phyloP scores from a whole-genome alignment of 2,329 filamentous ascomycete species.

The Sclerotinia trifoliorum region DNA sequence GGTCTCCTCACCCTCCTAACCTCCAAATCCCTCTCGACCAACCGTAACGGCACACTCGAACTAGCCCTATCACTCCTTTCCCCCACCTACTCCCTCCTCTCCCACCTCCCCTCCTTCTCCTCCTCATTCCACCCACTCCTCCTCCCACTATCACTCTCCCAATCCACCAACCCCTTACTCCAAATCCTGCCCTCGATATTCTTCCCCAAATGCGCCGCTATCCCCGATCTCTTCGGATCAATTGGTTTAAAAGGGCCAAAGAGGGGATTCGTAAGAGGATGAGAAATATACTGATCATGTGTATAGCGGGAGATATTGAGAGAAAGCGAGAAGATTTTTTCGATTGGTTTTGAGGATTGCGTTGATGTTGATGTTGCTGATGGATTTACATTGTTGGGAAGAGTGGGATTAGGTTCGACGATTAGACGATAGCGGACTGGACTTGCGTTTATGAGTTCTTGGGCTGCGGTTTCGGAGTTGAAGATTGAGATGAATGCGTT shows the following conservation, averaged over 20 bases:
- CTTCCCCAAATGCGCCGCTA: constrained; percentile 30
- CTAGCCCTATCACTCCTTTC: not conserved
- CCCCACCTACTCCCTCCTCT: not conserved
- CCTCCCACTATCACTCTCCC: constrained; percentile 34
- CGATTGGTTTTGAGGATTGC: not conserved
- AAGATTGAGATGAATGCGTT: constrained; percentile 39
- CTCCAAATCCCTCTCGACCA: constrained; percentile 21
- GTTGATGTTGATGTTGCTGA: not conserved
- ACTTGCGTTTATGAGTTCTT: constrained; percentile 29
- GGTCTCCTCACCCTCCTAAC: not conserved
- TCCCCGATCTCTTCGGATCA: constrained; percentile 24
- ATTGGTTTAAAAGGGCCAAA: constrained; percentile 36
- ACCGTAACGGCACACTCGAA: constrained; percentile 25
- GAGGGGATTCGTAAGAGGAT: constrained; percentile 31
- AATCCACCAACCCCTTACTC: constrained; percentile 36
- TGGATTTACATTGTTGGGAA: not conserved
- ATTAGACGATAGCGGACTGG: constrained; percentile 37
- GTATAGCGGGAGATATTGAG: constrained; percentile 23
- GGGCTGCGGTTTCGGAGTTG: constrained; percentile 28
- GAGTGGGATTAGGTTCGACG: constrained; percentile 17
- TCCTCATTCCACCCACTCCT: constrained; percentile 20
- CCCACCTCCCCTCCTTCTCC: not conserved
- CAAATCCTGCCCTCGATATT: constrained; percentile 28
- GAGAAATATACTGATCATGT: constrained; percentile 29
- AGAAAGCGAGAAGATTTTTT: constrained; percentile 32